These are phyloP conservation scores for Ogataea dorogensis DNA, from an alignment of 805 yeast genomes.

Conservation along the genomic window DNA sequence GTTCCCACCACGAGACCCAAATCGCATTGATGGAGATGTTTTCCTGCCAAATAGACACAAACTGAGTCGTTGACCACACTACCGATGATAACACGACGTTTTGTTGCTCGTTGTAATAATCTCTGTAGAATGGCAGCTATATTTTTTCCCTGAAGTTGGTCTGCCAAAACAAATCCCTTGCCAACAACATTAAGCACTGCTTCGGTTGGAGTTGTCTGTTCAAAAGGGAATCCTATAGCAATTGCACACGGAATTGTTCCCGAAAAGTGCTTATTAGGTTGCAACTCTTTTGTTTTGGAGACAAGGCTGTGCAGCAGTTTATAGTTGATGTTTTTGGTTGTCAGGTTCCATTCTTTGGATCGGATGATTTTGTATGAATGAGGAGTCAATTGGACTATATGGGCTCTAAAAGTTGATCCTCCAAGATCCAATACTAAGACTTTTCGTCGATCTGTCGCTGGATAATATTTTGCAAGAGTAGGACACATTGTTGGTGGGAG, in stretches of 20 bases:
- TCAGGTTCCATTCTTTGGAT: constrained; percentile 38
- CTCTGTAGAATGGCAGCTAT: constrained; percentile 40
- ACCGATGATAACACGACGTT: constrained; percentile 39
- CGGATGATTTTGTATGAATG: constrained; percentile 11
- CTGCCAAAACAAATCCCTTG: constrained; percentile 55
- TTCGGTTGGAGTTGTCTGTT: constrained; percentile 39
- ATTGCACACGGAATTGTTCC: constrained; percentile 41
- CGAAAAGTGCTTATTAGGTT: constrained; percentile 1
- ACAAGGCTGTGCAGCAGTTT: constrained; percentile 46
- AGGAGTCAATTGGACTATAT: constrained; percentile 22
- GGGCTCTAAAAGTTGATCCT: constrained; percentile 51
- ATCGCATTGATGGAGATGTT: constrained; percentile 33
- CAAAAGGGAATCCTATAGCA: constrained; percentile 59
- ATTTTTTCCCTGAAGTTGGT: constrained; percentile 42
- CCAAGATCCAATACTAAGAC: constrained; percentile 54
- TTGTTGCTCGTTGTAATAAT: constrained; percentile 26
- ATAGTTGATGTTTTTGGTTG: constrained; percentile 39
- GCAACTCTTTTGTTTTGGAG: constrained; percentile 34
- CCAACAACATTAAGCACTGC: constrained; percentile 51
- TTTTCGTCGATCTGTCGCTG: too few species aligned
- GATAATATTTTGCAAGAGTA: constrained; percentile 7
- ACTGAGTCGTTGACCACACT: constrained; percentile 59
- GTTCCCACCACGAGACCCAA: constrained; percentile 68
- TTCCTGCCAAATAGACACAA: constrained; percentile 61
- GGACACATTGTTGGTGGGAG: background rate